Base-by-base conservation (phyloP, 2,329 filamentous ascomycete genomes). In the Stachybotrys chlorohalonatus region DNA sequence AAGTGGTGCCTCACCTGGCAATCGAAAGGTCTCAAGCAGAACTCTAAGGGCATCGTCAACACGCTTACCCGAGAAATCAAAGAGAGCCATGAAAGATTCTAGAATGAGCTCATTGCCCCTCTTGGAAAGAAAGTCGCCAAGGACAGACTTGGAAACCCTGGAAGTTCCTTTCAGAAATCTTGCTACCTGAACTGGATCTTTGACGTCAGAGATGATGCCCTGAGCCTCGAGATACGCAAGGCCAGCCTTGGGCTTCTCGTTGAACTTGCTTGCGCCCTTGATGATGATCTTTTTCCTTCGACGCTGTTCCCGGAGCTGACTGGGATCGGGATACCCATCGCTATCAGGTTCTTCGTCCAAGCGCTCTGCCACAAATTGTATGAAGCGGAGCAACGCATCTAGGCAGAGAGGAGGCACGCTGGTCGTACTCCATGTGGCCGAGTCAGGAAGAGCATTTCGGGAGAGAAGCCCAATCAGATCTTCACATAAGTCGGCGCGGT, bases 341-440 rank as follows among this genome's bases (percentile, higher is more conserved):
- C 72, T 75, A 2, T 73, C 68, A 0, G 89, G 83, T 31, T 83
- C 75, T 53, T 94, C 83, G 52, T 95, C 83, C 16, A 97, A 73
- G 54, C 94, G 83, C 67, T 96, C 91, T 1, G 90, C 88, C 60
- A 99, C 87, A 60, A 90, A 96, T 65, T 96, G 92, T 39, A 99
- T 83, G 63, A 92, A 97, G 15, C 90, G 86, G 30, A 99, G 77
- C 11, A 99, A 76, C 9, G 94, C 91, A 72, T 99, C 94, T 24
- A 99, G 77, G 64, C 94, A 99, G 3, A 99, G 75, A 1, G 94
- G 94, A 15, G 94, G 94, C 1, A 99, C 95, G 66, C 95, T 99
- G 6, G 93, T 96, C 11, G 94, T 99, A 69, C 95, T 99, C 94
- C 94, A 99, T 6, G 92, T 96, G 6, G 93, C 94, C 8, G 94